phyloP scores from a whole-genome alignment of 768 basidiomycete genomes.

The Steccherinum ochraceum region DNA sequence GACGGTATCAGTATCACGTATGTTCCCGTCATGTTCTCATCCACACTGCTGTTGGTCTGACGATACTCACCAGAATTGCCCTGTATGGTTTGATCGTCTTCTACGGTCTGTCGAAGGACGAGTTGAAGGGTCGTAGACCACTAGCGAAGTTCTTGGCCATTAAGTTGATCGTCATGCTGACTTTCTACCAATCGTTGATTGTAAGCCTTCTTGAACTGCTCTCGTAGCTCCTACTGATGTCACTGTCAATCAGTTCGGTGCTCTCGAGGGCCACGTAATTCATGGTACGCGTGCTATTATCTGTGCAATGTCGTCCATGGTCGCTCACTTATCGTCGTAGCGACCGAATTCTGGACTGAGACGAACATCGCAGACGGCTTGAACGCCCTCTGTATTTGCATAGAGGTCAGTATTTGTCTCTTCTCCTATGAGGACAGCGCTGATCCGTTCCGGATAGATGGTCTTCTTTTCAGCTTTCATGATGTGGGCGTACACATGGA shows the following conservation, averaged over 20 bases:
- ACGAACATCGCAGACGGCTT: conserved; percentile 83
- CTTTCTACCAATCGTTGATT: conserved; percentile 81
- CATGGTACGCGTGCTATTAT: conserved; percentile 35
- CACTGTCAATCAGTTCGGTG: conserved; percentile 43
- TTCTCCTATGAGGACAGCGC: conserved; percentile 1
- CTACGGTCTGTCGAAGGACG: conserved; percentile 75
- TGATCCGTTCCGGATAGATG: conserved; percentile 46
- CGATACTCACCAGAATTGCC: conserved; percentile 57
- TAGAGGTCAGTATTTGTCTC: conserved; percentile 51
- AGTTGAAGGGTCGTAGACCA: conserved; percentile 70
- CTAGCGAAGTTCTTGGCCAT: conserved; percentile 83
- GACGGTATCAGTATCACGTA: conserved; percentile 83
- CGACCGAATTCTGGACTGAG: conserved; percentile 75
- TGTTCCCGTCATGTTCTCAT: conserved; percentile 6
- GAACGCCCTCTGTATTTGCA: conserved; percentile 73
- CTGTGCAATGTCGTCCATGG: no score
- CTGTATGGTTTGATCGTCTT: conserved; percentile 82
- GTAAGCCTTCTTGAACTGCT: conserved; percentile 31
- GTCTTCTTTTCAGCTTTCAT: conserved; percentile 71
- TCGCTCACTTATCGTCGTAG: no score
- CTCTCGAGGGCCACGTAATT: conserved; percentile 65
- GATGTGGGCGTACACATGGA: conserved; percentile 76
- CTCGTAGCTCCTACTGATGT: background rate
- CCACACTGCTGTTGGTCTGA: background rate
- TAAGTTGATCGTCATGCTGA: conserved; percentile 84